Evolutionary conservation across 345 rosid genomes (phyloP), one percentile per base, ranked within the genome.

Genomic region (Streptanthus diversifolius): DNA sequence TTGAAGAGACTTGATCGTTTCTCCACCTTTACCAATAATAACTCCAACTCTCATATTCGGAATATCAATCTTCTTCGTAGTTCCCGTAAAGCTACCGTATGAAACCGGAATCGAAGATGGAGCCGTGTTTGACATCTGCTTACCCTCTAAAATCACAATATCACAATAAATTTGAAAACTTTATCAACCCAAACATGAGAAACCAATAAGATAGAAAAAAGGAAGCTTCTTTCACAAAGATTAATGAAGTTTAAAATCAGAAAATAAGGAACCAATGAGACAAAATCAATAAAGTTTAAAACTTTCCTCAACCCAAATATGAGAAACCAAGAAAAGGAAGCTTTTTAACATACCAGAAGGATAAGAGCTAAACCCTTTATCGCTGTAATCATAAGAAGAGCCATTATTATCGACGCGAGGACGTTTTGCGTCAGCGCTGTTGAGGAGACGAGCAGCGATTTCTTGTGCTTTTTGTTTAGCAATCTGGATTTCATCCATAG

Each of bases 1-100:
- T 74, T 95, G 99, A 71, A 95, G 96, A 84, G 82, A 83, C 81
- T 95, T 95, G 29, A 95, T 95, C 13, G 99, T 95, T 67, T 95
- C 99, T 24, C 99, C 99, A 56, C 88, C 87, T 85, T 92, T 95
- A 2, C 99, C 99, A 80, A 95, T 95, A 21, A 95, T 88, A 60
- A 95, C 99, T 55, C 99, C 99, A 71, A 95, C 98, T 86, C 95
- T 85, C 55, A 80, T 91, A 61, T 90, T 90, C 19, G 99, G 99
- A 70, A 95, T 81, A 18, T 92, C 98, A 72, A 95, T 88, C 85
- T 83, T 95, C 74, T 90, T 95, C 68, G 95, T 90, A 6, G 89
- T 64, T 19, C 90, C 85, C 45, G 89, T 90, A 73, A 78, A 79
- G 73, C 82, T 84, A 44, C 87, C 86, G 73, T 90, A 91, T 0